Evolutionary conservation across 768 basidiomycete genomes (phyloP).

Genomic region (Kwoniella sp.): DNA sequence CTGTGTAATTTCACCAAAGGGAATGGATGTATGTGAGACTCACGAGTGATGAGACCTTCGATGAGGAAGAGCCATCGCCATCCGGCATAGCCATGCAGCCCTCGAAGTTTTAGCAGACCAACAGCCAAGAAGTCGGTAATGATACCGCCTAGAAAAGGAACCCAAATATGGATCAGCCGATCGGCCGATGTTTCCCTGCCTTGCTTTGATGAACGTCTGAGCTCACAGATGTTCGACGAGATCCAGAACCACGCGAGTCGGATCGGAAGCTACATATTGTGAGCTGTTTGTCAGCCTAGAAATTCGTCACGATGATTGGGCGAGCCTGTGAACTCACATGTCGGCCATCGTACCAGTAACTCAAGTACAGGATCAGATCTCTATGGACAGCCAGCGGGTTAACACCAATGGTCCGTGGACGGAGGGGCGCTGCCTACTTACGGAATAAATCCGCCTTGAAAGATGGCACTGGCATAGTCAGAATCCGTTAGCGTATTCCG

Average conservation of each 20-base stretch:
- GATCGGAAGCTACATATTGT: slow-evolving; percentile 61
- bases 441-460: slow-evolving; percentile 63
- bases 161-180: background rate
- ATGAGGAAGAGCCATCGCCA: slow-evolving; percentile 64
- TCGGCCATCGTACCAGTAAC: slow-evolving; percentile 64
- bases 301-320: too few relatives aligned
- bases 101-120: slow-evolving; percentile 64
- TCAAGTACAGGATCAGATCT: slow-evolving; percentile 67
- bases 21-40: background rate
- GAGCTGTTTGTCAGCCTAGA: too few relatives aligned
- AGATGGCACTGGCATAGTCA: slow-evolving; percentile 59
- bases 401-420: too few relatives aligned
- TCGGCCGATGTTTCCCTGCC: background rate
- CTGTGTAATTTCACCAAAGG: too few relatives aligned
- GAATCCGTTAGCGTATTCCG: too few relatives aligned
- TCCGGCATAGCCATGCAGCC: slow-evolving; percentile 60
- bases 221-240: slow-evolving; percentile 56
- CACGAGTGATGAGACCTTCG: slow-evolving; percentile 54
- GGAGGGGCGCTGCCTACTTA: too few relatives aligned
- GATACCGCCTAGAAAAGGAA: slow-evolving; percentile 50
- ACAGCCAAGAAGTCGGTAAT: slow-evolving; percentile 68
- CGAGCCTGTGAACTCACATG: background rate
- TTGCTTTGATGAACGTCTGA: background rate
- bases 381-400: too few relatives aligned
- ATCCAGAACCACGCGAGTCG: slow-evolving; percentile 72